These are phyloP conservation scores for Penicillium sp. DNA, from an alignment of 2,329 filamentous ascomycete genomes.

Conservation along the genomic window DNA sequence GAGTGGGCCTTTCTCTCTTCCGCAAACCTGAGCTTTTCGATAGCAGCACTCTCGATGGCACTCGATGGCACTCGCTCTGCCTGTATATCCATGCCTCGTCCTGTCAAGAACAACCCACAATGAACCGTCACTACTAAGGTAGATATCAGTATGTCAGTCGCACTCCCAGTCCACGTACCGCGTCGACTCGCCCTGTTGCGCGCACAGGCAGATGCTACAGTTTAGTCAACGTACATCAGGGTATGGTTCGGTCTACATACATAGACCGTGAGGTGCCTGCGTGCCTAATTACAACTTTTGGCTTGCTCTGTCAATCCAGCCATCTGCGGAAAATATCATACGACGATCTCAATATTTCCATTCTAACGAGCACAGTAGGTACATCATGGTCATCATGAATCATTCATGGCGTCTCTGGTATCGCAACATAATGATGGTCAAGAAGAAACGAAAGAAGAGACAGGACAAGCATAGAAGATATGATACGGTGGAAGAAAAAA, in stretches of 20 bases:
- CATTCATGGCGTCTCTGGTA: constrained; percentile 19
- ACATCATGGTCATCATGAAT: constrained; percentile 22
- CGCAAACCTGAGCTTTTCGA: background rate
- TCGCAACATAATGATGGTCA: constrained; percentile 15
- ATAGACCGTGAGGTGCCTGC: too few relatives aligned
- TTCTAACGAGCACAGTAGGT: constrained; percentile 15
- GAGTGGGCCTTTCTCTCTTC: background rate
- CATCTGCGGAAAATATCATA: background rate
- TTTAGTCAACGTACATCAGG: background rate
- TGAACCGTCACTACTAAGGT: background rate
- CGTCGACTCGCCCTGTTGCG: background rate
- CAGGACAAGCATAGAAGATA: too few relatives aligned
- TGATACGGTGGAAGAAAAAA: background rate
- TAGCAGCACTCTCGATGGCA: background rate
- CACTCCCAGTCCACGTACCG: background rate
- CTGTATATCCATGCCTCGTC: background rate
- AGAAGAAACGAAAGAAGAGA: background rate
- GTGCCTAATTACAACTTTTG: too few relatives aligned
- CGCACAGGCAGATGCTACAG: background rate
- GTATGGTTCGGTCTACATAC: background rate
- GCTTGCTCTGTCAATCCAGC: too few relatives aligned
- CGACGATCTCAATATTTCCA: background rate
- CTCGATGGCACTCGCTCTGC: background rate
- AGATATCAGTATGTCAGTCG: background rate
- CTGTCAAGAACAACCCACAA: background rate